Evolutionary conservation across 257 asterid species (phyloP), one percentile per base, ranked within the genome.

Genomic region (Salvia hispanica): DNA sequence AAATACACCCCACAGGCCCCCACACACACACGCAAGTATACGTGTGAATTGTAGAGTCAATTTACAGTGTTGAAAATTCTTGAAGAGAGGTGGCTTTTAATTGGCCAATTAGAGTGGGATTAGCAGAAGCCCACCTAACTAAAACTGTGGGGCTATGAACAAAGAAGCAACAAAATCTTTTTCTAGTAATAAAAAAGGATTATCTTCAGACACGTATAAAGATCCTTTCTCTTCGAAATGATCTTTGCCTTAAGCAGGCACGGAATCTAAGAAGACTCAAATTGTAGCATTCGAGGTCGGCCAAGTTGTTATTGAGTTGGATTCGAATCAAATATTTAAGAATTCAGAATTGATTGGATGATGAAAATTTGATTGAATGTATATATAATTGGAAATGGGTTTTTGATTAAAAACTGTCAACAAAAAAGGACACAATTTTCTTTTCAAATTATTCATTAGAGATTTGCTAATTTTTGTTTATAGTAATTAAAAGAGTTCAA

Each of bases 51-150:
- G 51, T 46, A 48, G 54, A 48, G 55, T 1, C 10, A 48, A 34
- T 34, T 34, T 34, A 34, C 39, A 3, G 39, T 34, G 39, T 6
- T 6, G 53, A 14, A 74, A 70, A 51, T 75, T 62, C 62, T 33
- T 69, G 36, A 76, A 66, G 78, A 74, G 57, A 59, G 42, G 44
- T 66, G 68, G 78, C 50, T 72, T 79, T 62, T 63, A 25, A 75
- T 77, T 81, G 78, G 79, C 48, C 74, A 15, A 39, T 39, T 36
- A 36, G 40, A 36, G 40, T 4, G 40, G 7, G 37, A 31, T 12
- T 11, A 14, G 61, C 67, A 73, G 78, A 75, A 79, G 70, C 84
- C 87, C 83, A 83, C 92, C 87, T 61, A 80, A 74, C 72, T 74
- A 60, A 62, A 73, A 47, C 58, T 60, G 82, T 77, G 86, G 88